Conservation (phyloP, 1,139 yeast species). For the Lodderomyces parapsilosis region DNA sequence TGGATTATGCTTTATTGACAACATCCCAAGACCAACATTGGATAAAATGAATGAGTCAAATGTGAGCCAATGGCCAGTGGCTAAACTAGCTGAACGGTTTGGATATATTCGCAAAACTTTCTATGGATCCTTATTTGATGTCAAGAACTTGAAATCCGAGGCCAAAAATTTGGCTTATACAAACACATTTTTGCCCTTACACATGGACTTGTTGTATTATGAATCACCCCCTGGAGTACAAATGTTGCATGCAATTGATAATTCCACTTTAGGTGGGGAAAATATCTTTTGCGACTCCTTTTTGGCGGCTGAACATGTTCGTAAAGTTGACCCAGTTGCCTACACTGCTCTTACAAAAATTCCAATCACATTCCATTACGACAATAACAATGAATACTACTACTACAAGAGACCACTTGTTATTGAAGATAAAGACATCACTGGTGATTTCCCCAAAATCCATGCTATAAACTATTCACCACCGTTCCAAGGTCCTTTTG, state of each 20-base stretch:
- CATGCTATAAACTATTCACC: slow-evolving; percentile 75
- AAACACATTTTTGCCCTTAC: slow-evolving; percentile 64
- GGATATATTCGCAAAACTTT: slow-evolving; percentile 75
- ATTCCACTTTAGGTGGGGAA: slow-evolving; percentile 68
- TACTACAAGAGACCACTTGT: slow-evolving; percentile 65
- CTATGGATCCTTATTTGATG: slow-evolving; percentile 75
- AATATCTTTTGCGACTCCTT: slow-evolving; percentile 75
- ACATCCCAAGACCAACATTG: slow-evolving; percentile 42
- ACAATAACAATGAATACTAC: slow-evolving; percentile 63
- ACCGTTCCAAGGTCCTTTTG: slow-evolving; percentile 83
- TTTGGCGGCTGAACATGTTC: slow-evolving; percentile 59
- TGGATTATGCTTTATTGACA: slow-evolving; percentile 59
- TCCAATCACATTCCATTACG: slow-evolving; percentile 72
- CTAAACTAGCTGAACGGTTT: slow-evolving; percentile 53
- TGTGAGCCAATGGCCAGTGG: slow-evolving; percentile 39
- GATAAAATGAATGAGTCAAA: slow-evolving; percentile 28
- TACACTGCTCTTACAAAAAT: slow-evolving; percentile 60
- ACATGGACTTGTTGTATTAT: slow-evolving; percentile 77
- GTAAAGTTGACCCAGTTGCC: slow-evolving; percentile 58
- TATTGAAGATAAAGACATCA: slow-evolving; percentile 50
- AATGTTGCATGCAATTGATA: slow-evolving; percentile 63
- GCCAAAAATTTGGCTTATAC: slow-evolving; percentile 82
- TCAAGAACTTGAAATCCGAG: slow-evolving; percentile 50
- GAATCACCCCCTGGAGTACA: slow-evolving; percentile 87
- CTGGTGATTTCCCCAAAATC: slow-evolving; percentile 36